Evolutionary conservation across 345 rosid genomes (phyloP).

Genomic region (Eutrema heterophyllum): DNA sequence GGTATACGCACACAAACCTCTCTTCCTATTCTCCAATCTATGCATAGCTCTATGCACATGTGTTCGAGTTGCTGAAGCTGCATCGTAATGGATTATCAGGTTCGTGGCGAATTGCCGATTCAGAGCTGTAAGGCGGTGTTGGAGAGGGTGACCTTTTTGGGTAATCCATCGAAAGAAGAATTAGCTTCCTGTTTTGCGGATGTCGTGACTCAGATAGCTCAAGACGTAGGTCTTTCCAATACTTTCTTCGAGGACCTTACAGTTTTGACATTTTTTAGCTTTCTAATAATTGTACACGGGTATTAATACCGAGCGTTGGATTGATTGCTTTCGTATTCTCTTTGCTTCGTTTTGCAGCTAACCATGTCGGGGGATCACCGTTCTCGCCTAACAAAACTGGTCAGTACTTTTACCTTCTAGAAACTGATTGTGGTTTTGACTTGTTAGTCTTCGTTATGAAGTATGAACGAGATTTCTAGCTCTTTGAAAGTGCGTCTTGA

Average conservation of each 20-base stretch:
- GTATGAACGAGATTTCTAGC: background rate
- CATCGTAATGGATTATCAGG: constrained; percentile 42
- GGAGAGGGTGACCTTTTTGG: constrained; percentile 62
- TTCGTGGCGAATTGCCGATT: constrained; percentile 83
- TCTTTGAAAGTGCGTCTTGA: background rate
- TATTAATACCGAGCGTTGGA: background rate
- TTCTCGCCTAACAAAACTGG: constrained; percentile 80
- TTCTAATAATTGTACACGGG: background rate
- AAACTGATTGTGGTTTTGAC: background rate
- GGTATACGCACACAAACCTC: constrained; percentile 38
- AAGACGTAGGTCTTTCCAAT: constrained; percentile 52
- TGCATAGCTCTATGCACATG: background rate
- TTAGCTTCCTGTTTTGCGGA: constrained; percentile 72
- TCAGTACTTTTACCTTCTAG: constrained; percentile 34
- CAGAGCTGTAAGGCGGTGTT: constrained; percentile 72
- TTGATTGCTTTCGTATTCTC: background rate
- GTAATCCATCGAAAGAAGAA: constrained; percentile 45
- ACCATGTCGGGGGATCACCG: constrained; percentile 83
- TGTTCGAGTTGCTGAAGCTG: constrained; percentile 25
- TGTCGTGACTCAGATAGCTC: constrained; percentile 87
- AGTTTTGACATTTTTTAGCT: background rate
- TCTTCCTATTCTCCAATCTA: constrained; percentile 10
- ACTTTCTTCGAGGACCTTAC: background rate
- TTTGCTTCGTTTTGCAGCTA: constrained; percentile 50
- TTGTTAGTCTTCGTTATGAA: constrained; percentile 1